Base-by-base conservation (phyloP, 2,329 filamentous ascomycete genomes). In the Cytospora piceicola region DNA sequence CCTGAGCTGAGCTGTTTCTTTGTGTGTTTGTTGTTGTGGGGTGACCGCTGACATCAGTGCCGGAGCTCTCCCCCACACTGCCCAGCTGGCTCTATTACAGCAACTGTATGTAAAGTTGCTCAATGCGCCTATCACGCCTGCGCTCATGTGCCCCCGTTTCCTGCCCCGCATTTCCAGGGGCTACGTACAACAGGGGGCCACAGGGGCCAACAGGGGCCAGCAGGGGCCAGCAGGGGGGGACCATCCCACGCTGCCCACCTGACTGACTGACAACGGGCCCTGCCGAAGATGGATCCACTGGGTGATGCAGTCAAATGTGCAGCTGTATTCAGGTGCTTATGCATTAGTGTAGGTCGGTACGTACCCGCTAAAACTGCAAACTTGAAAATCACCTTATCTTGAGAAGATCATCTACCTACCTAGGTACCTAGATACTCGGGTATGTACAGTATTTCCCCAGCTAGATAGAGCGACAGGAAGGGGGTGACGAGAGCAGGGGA, bases 251-350 rank as follows among this genome's bases (percentile, higher is more conserved):
- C 46, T 12, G n/a, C 17, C 20, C n/a, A 22, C 4, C 22, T 22
- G n/a, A n/a, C n/a, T n/a, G n/a, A n/a, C n/a, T n/a, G n/a, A 49
- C 46, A 49, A 49, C 46, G 46, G 46, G n/a, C 46, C 46, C 46
- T 24, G 46, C 46, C 46, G 46, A 49, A 49, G 14, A 49, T n/a
- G 20, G 46, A 24, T 8, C 46, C 46, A 22, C n/a, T 20, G 20
- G 46, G 8, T 49, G 46, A 22, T 49, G 46, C 46, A 49, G 46
- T 36, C 34, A 36, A 36, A 36, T 36, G 34, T 36, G 34, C 34
- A 36, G 34, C 9, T 34, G 32, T 34, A 34, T 8, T 36, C 34
- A 36, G 15, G 11, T 36, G 34, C 11, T 36, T 46, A 22, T n/a
- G 20, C n/a, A 9, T 7, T 49, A 24, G n/a, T n/a, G n/a, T n/a